Conservation (phyloP, 306 rosid genomes). For the Cercis canadensis region DNA sequence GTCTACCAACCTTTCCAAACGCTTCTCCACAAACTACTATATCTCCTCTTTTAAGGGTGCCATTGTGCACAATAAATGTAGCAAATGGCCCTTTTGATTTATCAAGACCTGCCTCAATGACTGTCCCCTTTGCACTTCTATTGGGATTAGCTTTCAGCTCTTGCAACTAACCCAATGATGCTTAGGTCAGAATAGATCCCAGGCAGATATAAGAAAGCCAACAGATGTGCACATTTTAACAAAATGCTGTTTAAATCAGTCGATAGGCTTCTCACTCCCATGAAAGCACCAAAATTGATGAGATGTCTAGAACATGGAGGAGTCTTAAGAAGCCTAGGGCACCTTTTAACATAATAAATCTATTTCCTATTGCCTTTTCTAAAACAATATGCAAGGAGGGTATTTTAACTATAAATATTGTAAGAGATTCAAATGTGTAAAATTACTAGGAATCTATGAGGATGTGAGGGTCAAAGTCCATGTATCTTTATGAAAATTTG, state of each 20-base stretch:
- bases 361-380: not conserved
- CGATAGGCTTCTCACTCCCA: conserved; percentile 18
- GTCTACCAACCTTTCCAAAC: conserved; percentile 87
- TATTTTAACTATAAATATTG: conserved; percentile 1
- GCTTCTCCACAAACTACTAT: conserved; percentile 91
- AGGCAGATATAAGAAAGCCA: conserved; percentile 30
- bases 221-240: conserved; percentile 15
- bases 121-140: conserved; percentile 90
- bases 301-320: conserved; percentile 14
- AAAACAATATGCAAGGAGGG: conserved; percentile 1
- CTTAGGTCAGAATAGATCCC: conserved; percentile 43
- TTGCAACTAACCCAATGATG: conserved; percentile 75
- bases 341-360: not conserved
- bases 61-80: conserved; percentile 91
- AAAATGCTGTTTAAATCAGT: conserved; percentile 3
- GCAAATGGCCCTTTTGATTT: conserved; percentile 94
- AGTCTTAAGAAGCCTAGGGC: conserved; percentile 9
- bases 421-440: not conserved
- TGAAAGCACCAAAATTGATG: conserved; percentile 28
- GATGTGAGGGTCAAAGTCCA: conserved; percentile 12
- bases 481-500: not conserved
- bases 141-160: conserved; percentile 97
- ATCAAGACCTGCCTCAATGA: conserved; percentile 94
- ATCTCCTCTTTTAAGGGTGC: conserved; percentile 83
- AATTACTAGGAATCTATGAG: not conserved